Percentiles rank a stretch among this genome's conserved stretches.
These are phyloP conservation scores for Yarrowia porcina DNA, from an alignment of 805 yeast genomes.

Conservation along the genomic window DNA sequence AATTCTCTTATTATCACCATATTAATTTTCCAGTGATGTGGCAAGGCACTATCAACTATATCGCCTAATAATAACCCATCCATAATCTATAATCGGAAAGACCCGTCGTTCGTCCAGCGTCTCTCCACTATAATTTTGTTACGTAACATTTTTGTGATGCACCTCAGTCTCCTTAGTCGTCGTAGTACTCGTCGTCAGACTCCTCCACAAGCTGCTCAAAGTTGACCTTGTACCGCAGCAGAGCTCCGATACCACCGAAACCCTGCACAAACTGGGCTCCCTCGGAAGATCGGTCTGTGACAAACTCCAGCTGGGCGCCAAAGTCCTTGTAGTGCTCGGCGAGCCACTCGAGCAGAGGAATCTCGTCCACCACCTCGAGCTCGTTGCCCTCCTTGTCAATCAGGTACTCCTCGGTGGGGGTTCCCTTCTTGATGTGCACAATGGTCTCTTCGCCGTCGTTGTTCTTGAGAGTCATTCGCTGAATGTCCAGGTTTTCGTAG, in stretches of 20 bases:
- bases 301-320: slow-evolving; percentile 95
- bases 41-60: background rate
- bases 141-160: background rate
- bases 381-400: slow-evolving; percentile 84
- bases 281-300: slow-evolving; percentile 93
- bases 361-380: slow-evolving; percentile 84
- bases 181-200: slow-evolving; percentile 79
- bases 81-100: background rate
- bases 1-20: background rate
- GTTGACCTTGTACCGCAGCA: slow-evolving; percentile 93
- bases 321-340: slow-evolving; percentile 93
- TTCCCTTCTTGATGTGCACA: slow-evolving; percentile 67
- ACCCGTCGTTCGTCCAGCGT: background rate
- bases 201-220: slow-evolving; percentile 93
- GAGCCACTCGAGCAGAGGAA: slow-evolving; percentile 90
- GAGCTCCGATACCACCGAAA: slow-evolving; percentile 98
- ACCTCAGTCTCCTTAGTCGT: slow-evolving; percentile 25
- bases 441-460: slow-evolving; percentile 73
- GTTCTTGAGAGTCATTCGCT: slow-evolving; percentile 82
- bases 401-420: slow-evolving; percentile 70
- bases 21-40: background rate
- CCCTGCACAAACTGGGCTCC: slow-evolving; percentile 98
- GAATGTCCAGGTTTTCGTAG: slow-evolving; percentile 81
- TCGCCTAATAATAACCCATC: background rate
- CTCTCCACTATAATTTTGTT: slow-evolving; percentile 12